phyloP scores from a whole-genome alignment of 306 rosid genomes.

The Casuarina equisetifolia region DNA sequence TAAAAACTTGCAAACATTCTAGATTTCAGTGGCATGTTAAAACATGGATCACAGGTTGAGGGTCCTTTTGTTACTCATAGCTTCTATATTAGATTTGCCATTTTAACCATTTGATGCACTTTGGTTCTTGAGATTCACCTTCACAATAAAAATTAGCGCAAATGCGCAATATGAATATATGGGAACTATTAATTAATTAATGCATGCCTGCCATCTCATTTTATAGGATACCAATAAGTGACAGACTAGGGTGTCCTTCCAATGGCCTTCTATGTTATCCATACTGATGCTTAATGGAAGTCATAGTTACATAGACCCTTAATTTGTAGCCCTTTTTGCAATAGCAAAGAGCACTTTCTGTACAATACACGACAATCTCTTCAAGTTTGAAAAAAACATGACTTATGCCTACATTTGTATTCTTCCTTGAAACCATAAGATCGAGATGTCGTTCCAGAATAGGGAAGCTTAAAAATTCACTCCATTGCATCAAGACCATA shows the following conservation, averaged over 20 bases:
- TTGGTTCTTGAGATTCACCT: background rate
- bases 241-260: background rate
- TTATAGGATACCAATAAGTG: background rate
- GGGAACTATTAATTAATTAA: too few species aligned
- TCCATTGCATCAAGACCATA: background rate
- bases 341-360: background rate
- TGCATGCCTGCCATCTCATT: background rate
- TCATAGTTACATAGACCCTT: background rate
- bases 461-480: background rate
- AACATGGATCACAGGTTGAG: background rate
- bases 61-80: background rate
- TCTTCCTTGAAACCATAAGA: conserved; percentile 1
- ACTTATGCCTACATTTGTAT: background rate
- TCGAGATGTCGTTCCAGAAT: too few species aligned
- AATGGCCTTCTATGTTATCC: background rate
- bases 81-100: background rate
- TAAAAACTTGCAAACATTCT: background rate
- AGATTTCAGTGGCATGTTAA: background rate
- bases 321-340: background rate
- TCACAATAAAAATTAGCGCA: background rate
- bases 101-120: background rate
- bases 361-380: background rate
- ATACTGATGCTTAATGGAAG: background rate
- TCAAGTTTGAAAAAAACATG: background rate
- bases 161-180: too few species aligned